Evolutionary conservation across 2,329 filamentous ascomycete genomes (phyloP).

Genomic region (Falciphora oryzae): DNA sequence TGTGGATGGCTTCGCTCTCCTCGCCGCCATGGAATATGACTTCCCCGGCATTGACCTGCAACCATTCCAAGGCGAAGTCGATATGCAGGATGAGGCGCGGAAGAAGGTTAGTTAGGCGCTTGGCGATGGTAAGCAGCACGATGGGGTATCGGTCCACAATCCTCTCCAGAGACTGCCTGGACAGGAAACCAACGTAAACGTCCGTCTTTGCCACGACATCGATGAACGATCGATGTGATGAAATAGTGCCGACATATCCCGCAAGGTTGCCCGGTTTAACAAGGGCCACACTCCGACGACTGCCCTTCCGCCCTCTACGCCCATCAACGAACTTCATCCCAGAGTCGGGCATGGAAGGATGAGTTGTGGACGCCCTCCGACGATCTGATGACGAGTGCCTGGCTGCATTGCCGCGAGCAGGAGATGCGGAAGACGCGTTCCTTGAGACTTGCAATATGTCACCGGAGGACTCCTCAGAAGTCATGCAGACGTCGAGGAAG

Average conservation of each 20-base stretch:
- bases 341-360: background rate
- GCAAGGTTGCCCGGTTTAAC: slow-evolving; percentile 93
- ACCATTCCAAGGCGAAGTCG: slow-evolving; percentile 97
- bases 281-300: slow-evolving; percentile 70
- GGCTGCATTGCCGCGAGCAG: background rate
- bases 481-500: slow-evolving; percentile 90
- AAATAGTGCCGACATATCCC: slow-evolving; percentile 90
- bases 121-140: slow-evolving; percentile 91
- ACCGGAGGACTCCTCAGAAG: slow-evolving; percentile 50
- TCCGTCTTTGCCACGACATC: slow-evolving; percentile 97
- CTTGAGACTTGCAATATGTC: slow-evolving; percentile 32
- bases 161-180: slow-evolving; percentile 75
- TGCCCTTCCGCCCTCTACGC: slow-evolving; percentile 40
- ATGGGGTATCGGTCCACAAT: slow-evolving; percentile 92
- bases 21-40: slow-evolving; percentile 91
- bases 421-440: slow-evolving; percentile 8
- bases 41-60: slow-evolving; percentile 91
- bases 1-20: slow-evolving; percentile 97
- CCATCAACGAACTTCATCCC: slow-evolving; percentile 20
- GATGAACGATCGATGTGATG: slow-evolving; percentile 92
- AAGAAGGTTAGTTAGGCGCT: slow-evolving; percentile 81
- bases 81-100: slow-evolving; percentile 91
- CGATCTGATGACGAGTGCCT: background rate
- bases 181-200: slow-evolving; percentile 94
- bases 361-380: background rate